Percentiles rank a stretch among this genome's conserved stretches.
These are phyloP conservation scores for Leccinum pellstonianum DNA, from an alignment of 768 basidiomycete genomes.

Conservation along the genomic window DNA sequence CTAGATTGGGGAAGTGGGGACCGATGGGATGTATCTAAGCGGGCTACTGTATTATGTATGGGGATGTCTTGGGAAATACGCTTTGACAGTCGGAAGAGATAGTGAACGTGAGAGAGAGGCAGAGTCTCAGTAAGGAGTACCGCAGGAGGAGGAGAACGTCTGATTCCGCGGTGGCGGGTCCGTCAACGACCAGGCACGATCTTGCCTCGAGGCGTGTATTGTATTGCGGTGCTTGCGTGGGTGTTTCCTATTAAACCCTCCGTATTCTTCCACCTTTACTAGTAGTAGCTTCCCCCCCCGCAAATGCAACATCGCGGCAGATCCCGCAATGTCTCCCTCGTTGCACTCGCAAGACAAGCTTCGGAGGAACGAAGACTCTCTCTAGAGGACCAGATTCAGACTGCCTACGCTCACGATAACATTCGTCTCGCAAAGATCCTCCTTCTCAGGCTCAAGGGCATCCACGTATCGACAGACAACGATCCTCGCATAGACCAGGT, in stretches of 20 bases:
- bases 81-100: not conserved
- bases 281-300: slow-evolving; percentile 15
- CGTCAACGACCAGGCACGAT: not conserved
- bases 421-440: slow-evolving; percentile 65
- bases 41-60: not conserved
- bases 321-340: slow-evolving; percentile 41
- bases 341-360: slow-evolving; percentile 43
- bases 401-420: slow-evolving; percentile 66
- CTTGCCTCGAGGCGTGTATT: not conserved
- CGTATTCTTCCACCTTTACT: slow-evolving; percentile 9
- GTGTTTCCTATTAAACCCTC: not conserved
- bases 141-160: too few relatives aligned
- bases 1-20: slow-evolving; percentile 17
- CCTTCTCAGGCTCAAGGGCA: slow-evolving; percentile 58
- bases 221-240: not conserved
- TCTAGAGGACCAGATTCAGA: slow-evolving; percentile 63
- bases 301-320: slow-evolving; percentile 38
- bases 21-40: not conserved
- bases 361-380: slow-evolving; percentile 44
- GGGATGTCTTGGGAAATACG: slow-evolving; percentile 9
- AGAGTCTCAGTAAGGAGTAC: too few relatives aligned
- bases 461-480: slow-evolving; percentile 55
- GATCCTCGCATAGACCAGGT: slow-evolving; percentile 66
- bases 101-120: slow-evolving; percentile 4
- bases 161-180: not conserved